Conservation (phyloP, 225 moss, liverwort and hornwort species). For the Bryoerythrophyllum caledonicum region DNA sequence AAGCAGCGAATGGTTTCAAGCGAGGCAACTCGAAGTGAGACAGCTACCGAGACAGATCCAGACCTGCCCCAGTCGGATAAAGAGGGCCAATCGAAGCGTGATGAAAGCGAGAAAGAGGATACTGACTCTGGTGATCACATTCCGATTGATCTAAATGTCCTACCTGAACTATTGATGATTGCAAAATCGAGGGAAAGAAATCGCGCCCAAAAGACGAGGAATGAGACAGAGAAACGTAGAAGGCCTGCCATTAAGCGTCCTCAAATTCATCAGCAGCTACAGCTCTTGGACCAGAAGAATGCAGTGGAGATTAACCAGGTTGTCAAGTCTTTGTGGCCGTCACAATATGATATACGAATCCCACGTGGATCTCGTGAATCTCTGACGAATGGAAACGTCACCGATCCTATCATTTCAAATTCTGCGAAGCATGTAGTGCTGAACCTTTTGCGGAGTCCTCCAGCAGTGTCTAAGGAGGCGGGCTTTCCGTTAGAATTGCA, state of each 20-base stretch:
- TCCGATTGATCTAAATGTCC: constrained; percentile 54
- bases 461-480: background rate
- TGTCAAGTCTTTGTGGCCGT: constrained; percentile 60
- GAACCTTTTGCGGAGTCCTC: constrained; percentile 37
- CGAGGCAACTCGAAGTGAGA: constrained; percentile 59
- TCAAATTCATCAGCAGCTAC: constrained; percentile 57
- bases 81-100: constrained; percentile 23
- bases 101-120: constrained; percentile 23
- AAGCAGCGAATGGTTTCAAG: constrained; percentile 46
- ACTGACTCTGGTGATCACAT: constrained; percentile 48
- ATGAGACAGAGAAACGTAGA: constrained; percentile 24
- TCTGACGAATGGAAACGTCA: constrained; percentile 1
- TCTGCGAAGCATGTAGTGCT: constrained; percentile 23
- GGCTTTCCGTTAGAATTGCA: background rate
- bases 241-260: constrained; percentile 52
- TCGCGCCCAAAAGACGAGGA: constrained; percentile 25
- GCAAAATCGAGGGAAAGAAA: constrained; percentile 38
- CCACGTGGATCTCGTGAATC: constrained; percentile 16
- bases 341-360: background rate
- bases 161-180: constrained; percentile 56
- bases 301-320: constrained; percentile 43
- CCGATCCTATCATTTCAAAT: constrained; percentile 30
- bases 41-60: constrained; percentile 59
- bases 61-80: constrained; percentile 40
- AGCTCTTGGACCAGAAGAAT: constrained; percentile 40